Percentiles rank a stretch among this genome's conserved stretches.
Evolutionary conservation across 139 green algal genomes (phyloP).

Genomic region (Chlamydomonas applanata): DNA sequence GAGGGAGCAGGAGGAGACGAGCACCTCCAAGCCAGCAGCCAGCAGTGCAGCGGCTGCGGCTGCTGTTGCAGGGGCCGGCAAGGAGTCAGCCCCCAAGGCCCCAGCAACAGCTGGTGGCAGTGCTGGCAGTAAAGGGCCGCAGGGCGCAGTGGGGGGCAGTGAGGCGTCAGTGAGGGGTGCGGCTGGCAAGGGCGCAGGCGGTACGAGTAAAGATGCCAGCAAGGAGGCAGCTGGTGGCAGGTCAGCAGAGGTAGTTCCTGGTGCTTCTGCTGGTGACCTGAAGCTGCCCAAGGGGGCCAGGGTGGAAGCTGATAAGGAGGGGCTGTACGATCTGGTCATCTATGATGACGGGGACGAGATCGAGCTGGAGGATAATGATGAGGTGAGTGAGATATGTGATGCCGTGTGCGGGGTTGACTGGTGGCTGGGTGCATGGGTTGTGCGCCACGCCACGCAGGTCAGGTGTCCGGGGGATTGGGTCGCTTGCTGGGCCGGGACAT

Average conservation of each 20-base stretch:
- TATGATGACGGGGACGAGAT: slow-evolving; percentile 23
- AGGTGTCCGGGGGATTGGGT: no score
- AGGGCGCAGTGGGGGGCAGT: no score
- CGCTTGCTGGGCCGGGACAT: no score
- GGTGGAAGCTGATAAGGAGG: background rate
- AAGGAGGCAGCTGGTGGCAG: background rate
- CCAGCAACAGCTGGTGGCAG: no score
- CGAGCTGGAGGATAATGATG: slow-evolving; percentile 13
- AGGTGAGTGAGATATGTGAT: no score
- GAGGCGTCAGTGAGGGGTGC: no score
- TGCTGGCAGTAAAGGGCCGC: no score
- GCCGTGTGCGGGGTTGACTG: no score
- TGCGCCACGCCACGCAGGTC: no score
- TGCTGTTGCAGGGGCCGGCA: background rate
- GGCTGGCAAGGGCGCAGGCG: no score
- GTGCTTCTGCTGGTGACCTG: no score
- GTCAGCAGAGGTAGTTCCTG: background rate
- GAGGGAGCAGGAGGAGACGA: slow-evolving; percentile 1
- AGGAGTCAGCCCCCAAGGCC: background rate
- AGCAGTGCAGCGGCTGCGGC: background rate
- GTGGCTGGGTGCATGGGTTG: no score
- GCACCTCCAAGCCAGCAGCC: background rate
- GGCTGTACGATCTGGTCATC: slow-evolving; percentile 1
- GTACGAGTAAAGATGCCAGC: background rate
- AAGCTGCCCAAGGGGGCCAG: background rate